Evolutionary conservation across 495 filamentous ascomycete genomes (phyloP).

Genomic region (Aspergillus carlsbadensis): DNA sequence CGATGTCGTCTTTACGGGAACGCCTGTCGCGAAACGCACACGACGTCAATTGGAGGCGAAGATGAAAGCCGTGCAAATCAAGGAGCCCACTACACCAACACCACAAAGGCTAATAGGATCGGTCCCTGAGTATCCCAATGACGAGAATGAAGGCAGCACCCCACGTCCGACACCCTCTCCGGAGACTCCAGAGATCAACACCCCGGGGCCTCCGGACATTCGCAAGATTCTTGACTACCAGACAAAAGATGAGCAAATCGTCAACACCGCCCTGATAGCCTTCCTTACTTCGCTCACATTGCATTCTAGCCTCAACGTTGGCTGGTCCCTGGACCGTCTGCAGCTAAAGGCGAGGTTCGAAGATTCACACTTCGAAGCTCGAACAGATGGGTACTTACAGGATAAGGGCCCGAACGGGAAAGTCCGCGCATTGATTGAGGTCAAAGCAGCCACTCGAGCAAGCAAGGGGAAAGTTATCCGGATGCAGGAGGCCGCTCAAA

Average conservation of each 20-base stretch:
- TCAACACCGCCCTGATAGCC: slow-evolving; percentile 8
- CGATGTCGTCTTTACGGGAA: too few relatives aligned
- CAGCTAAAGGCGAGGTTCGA: slow-evolving; percentile 4
- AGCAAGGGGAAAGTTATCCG: not conserved
- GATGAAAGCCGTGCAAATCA: too few relatives aligned
- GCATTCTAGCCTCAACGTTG: not conserved
- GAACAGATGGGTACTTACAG: slow-evolving; percentile 10
- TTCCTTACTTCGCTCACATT: slow-evolving; percentile 12
- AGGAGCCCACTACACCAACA: too few relatives aligned
- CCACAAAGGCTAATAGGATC: too few relatives aligned
- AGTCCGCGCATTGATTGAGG: slow-evolving; percentile 1
- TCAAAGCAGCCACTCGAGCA: slow-evolving; percentile 1
- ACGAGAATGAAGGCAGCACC: too few relatives aligned
- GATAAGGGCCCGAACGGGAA: not conserved
- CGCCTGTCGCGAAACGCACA: too few relatives aligned
- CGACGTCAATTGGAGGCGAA: too few relatives aligned
- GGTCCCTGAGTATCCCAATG: too few relatives aligned
- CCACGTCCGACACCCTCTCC: too few relatives aligned
- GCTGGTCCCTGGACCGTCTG: slow-evolving; percentile 8
- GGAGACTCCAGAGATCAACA: too few relatives aligned
- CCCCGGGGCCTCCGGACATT: too few relatives aligned
- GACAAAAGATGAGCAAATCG: slow-evolving; percentile 26
- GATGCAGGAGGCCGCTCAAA: slow-evolving; percentile 19
- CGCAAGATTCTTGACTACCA: too few relatives aligned
- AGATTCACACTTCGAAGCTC: slow-evolving; percentile 6